Evolutionary conservation across 2,329 filamentous ascomycete genomes (phyloP).

Genomic region (Diaporthe nobilis): DNA sequence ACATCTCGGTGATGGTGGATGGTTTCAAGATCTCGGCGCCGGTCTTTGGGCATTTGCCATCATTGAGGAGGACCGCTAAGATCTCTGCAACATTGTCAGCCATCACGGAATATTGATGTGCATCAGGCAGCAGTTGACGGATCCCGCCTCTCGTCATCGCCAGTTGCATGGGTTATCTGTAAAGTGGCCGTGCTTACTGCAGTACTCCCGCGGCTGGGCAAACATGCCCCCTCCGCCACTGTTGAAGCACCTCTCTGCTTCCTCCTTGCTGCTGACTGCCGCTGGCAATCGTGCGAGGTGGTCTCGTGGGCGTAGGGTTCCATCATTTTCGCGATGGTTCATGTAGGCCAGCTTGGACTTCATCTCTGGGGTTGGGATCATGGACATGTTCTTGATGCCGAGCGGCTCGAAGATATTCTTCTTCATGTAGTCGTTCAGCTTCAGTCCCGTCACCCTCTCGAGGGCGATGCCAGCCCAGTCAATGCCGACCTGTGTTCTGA

Average conservation of each 20-base stretch:
- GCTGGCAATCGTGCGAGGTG: slow-evolving; percentile 62
- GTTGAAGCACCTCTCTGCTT: slow-evolving; percentile 61
- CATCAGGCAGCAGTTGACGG: background rate
- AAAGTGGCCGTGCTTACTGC: slow-evolving; percentile 55
- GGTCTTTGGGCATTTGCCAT: slow-evolving; percentile 70
- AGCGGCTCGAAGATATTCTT: slow-evolving; percentile 60
- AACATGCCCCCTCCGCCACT: slow-evolving; percentile 71
- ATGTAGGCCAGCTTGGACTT: slow-evolving; percentile 66
- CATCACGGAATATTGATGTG: background rate
- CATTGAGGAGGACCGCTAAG: slow-evolving; percentile 71
- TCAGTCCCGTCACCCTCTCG: slow-evolving; percentile 56
- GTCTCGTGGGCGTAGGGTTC: slow-evolving; percentile 56
- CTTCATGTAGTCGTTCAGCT: slow-evolving; percentile 60
- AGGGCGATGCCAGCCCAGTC: slow-evolving; percentile 65
- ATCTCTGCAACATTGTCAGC: slow-evolving; percentile 58
- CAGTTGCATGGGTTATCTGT: background rate
- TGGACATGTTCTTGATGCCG: slow-evolving; percentile 60
- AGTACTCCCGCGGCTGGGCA: slow-evolving; percentile 68
- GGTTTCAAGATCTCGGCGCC: slow-evolving; percentile 64
- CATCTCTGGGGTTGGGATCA: slow-evolving; percentile 68
- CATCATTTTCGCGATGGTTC: slow-evolving; percentile 63
- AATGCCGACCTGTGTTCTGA: slow-evolving; percentile 56
- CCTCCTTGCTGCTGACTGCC: slow-evolving; percentile 51
- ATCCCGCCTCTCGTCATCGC: background rate
- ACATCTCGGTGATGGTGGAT: slow-evolving; percentile 72